Percentiles rank a stretch among this genome's conserved stretches.
Evolutionary conservation across 768 basidiomycete species (phyloP).

Genomic region (Russula compacta): DNA sequence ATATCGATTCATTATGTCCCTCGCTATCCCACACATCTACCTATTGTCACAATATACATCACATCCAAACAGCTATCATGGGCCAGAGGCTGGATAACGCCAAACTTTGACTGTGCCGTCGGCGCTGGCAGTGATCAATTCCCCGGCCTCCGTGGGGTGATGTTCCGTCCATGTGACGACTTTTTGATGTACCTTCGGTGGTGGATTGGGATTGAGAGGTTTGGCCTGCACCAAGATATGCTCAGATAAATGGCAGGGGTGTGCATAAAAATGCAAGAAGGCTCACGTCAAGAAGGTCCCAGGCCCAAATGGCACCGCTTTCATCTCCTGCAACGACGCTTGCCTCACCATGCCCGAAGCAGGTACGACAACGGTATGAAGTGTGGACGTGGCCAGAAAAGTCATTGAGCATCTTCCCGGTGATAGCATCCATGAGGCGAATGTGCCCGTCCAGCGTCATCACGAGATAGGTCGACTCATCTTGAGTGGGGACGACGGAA

Average conservation of each 20-base stretch:
- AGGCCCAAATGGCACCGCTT: conserved; percentile 79
- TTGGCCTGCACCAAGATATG: conserved; percentile 43
- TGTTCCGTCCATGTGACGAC: conserved; percentile 89
- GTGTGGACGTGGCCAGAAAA: conserved; percentile 70
- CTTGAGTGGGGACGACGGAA: conserved; percentile 69
- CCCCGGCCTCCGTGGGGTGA: conserved; percentile 70
- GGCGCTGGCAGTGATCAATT: conserved; percentile 83
- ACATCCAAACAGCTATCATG: conserved; percentile 3
- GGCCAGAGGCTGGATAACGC: conserved; percentile 36
- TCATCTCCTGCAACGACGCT: conserved; percentile 85
- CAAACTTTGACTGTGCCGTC: conserved; percentile 92
- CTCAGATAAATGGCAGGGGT: background rate
- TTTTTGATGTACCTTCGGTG: conserved; percentile 71
- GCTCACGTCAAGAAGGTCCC: conserved; percentile 86
- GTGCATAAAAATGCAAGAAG: background rate
- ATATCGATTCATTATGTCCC: background rate
- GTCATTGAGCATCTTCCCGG: conserved; percentile 78
- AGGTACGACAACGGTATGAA: conserved; percentile 70
- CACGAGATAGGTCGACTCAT: conserved; percentile 72
- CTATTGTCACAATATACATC: background rate
- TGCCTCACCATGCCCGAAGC: conserved; percentile 78
- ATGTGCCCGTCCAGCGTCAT: conserved; percentile 78
- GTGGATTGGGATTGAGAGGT: conserved; percentile 60
- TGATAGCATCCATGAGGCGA: conserved; percentile 74
- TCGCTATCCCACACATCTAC: background rate